phyloP scores from a whole-genome alignment of 371 early-diverging fungal species.

The Choanephora cucurbitarum region DNA sequence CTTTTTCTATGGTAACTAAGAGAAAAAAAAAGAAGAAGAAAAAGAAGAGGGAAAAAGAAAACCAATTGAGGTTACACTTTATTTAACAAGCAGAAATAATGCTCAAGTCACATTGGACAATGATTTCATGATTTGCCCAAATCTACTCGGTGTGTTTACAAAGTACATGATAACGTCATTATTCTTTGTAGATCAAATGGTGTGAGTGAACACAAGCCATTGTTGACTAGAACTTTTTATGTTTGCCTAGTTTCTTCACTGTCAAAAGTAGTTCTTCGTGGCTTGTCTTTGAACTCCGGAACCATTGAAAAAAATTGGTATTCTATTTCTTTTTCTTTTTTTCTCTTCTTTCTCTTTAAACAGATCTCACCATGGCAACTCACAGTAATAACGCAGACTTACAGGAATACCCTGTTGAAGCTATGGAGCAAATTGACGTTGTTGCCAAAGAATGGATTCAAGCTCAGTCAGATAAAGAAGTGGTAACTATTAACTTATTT shows the following conservation, averaged over 20 bases:
- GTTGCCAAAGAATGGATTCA: constrained; percentile 61
- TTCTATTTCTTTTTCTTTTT: too few relatives aligned
- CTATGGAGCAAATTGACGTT: constrained; percentile 29
- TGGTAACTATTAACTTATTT: too few relatives aligned
- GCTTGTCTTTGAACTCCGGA: too few relatives aligned
- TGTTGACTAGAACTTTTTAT: too few relatives aligned
- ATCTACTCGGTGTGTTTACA: neutral
- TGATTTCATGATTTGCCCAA: neutral
- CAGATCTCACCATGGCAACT: neutral
- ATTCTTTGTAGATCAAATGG: too few relatives aligned
- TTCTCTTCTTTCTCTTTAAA: too few relatives aligned
- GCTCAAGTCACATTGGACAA: neutral
- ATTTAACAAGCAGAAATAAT: neutral
- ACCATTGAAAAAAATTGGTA: too few relatives aligned
- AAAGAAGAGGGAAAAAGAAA: constrained; percentile 1
- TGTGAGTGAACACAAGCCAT: too few relatives aligned
- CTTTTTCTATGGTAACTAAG: neutral
- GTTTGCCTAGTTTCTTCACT: too few relatives aligned
- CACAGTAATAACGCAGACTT: constrained; percentile 1
- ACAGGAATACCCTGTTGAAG: constrained; percentile 18
- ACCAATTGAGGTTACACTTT: neutral
- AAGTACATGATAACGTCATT: too few relatives aligned
- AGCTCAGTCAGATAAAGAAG: constrained; percentile 51
- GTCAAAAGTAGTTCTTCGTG: too few relatives aligned
- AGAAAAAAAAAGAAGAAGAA: constrained; percentile 11